These are phyloP conservation scores for Phytopythium aichiense DNA, from an alignment of 352 stramenopile species.

Conservation along the genomic window DNA sequence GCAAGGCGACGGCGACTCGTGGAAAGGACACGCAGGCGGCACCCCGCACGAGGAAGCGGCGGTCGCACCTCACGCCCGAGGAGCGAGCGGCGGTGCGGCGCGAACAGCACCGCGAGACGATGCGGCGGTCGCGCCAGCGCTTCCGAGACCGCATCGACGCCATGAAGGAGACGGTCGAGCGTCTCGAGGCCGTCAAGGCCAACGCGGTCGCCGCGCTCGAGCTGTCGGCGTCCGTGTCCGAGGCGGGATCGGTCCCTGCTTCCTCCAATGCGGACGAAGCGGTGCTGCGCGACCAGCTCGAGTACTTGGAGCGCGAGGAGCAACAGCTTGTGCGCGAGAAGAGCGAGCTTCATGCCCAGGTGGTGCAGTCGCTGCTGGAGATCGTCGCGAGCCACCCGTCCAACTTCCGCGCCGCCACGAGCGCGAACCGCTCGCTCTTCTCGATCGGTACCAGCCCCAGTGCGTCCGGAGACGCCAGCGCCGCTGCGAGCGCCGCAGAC, in stretches of 20 bases:
- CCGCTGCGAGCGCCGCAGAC: not conserved
- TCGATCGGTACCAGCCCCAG: not conserved
- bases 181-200: conserved; percentile 18
- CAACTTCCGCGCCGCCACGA: conserved; percentile 12
- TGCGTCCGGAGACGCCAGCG: not conserved
- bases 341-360: conserved; percentile 22
- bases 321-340: conserved; percentile 24
- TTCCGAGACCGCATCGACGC: conserved; percentile 27
- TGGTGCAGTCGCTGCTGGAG: conserved; percentile 25
- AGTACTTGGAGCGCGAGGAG: conserved; percentile 17
- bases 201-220: conserved; percentile 10
- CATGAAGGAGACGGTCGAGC: conserved; percentile 24
- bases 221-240: not conserved
- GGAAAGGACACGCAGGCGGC: not conserved
- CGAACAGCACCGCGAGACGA: conserved; percentile 27
- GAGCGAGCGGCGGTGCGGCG: conserved; percentile 17
- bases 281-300: conserved; percentile 18
- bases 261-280: not conserved
- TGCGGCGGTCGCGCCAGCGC: conserved; percentile 28
- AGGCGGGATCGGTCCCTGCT: not conserved
- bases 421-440: not conserved
- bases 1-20: not conserved
- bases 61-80: conserved; percentile 13
- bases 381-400: conserved; percentile 21
- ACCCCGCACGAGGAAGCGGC: conserved; percentile 5